phyloP scores from a whole-genome alignment of 768 basidiomycete species.

The Amylocystis lapponica region DNA sequence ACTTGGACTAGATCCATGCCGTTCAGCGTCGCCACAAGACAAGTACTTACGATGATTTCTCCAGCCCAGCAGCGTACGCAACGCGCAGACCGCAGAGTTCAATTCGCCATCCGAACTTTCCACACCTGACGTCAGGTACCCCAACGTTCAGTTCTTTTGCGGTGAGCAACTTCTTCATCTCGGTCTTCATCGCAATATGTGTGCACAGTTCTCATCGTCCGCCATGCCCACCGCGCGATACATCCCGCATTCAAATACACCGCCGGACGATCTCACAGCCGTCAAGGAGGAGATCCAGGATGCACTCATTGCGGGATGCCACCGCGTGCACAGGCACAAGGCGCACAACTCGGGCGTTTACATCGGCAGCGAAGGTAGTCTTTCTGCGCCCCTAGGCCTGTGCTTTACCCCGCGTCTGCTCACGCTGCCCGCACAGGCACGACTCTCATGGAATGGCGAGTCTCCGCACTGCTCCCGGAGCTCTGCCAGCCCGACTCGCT shows the following conservation, averaged over 20 bases:
- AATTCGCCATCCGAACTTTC: too few species aligned
- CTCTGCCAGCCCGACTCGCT: constrained; percentile 5
- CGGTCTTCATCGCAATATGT: too few species aligned
- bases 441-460: constrained; percentile 20
- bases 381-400: background rate
- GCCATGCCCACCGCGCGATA: constrained; percentile 6
- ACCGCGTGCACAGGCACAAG: constrained; percentile 17
- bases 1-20: too few species aligned
- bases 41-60: too few species aligned
- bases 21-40: too few species aligned
- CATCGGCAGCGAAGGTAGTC: constrained; percentile 16
- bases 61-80: too few species aligned
- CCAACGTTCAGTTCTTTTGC: too few species aligned
- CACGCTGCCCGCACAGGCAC: constrained; percentile 15
- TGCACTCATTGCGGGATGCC: constrained; percentile 13
- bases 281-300: constrained; percentile 10
- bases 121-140: too few species aligned
- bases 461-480: constrained; percentile 4
- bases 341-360: constrained; percentile 13
- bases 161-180: too few species aligned
- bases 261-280: constrained; percentile 10
- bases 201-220: too few species aligned
- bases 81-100: too few species aligned
- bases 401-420: background rate
- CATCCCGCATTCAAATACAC: constrained; percentile 13